Conservation (phyloP, 2,329 filamentous ascomycete genomes). For the Nannizzia gypsea region DNA sequence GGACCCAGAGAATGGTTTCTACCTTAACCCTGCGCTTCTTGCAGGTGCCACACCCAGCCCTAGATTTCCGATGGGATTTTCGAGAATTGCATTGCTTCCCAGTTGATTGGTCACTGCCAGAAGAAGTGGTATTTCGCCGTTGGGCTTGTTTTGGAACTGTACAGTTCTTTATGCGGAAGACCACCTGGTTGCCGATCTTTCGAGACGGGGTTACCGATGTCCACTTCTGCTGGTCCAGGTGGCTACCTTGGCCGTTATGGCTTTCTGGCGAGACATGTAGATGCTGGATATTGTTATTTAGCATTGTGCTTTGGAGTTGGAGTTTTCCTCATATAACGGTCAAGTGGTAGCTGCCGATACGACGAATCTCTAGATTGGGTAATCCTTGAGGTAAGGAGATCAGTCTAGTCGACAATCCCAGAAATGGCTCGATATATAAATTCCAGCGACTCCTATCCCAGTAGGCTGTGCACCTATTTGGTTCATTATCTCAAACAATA, state of each 20-base stretch:
- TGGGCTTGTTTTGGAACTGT: not conserved
- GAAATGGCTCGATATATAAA: not conserved
- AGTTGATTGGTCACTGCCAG: not conserved
- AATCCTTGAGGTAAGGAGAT: not conserved
- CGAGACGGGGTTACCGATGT: conserved; percentile 7
- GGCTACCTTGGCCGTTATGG: not conserved
- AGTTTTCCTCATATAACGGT: not conserved
- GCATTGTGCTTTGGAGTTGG: not conserved
- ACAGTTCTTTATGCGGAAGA: conserved; percentile 13
- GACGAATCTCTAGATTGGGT: conserved; percentile 1
- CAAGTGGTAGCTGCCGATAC: not conserved
- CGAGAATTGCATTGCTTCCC: conserved; percentile 21
- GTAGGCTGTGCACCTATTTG: not conserved
- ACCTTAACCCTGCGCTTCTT: conserved; percentile 29
- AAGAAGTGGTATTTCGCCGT: not conserved
- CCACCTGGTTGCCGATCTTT: conserved; percentile 14
- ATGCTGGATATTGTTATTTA: not conserved
- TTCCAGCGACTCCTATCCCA: not conserved
- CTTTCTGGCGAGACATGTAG: not conserved
- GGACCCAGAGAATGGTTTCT: not conserved
- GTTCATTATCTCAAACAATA: not conserved
- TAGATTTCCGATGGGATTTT: conserved; percentile 26
- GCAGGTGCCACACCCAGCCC: conserved; percentile 24
- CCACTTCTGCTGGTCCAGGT: not conserved
- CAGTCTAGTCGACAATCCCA: not conserved